A percentile compares a stretch with the other conserved stretches of the same genome.
phyloP scores from a whole-genome alignment of 345 rosid species.

The Angophora floribunda region DNA sequence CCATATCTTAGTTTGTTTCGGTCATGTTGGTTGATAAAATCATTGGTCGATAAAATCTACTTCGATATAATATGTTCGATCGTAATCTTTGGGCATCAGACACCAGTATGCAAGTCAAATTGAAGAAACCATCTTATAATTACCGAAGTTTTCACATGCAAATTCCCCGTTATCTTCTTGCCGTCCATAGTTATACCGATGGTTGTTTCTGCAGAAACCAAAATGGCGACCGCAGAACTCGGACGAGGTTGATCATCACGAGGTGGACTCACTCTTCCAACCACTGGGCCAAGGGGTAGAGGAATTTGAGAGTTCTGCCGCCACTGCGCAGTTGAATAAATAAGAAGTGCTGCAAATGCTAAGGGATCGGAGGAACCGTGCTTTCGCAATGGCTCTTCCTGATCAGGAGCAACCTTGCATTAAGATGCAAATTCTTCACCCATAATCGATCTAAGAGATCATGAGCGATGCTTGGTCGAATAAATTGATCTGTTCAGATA shows the following conservation, averaged over 20 bases:
- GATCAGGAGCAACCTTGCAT: no score
- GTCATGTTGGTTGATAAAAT: background rate
- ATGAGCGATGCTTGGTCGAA: no score
- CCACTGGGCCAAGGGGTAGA: constrained; percentile 42
- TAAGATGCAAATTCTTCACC: no score
- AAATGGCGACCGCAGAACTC: constrained; percentile 69
- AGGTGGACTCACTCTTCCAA: constrained; percentile 62
- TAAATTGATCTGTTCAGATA: no score
- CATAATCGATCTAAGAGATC: no score
- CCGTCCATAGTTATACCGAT: background rate
- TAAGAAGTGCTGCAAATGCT: background rate
- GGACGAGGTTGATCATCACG: constrained; percentile 45
- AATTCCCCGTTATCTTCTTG: background rate
- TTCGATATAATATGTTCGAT: background rate
- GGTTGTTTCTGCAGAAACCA: constrained; percentile 56
- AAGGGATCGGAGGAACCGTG: no score
- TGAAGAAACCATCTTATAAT: background rate
- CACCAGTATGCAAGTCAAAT: background rate
- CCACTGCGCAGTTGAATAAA: background rate
- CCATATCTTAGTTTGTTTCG: background rate
- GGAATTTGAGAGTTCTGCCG: constrained; percentile 31
- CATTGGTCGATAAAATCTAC: background rate
- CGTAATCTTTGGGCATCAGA: background rate
- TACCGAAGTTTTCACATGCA: background rate
- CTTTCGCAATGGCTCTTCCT: no score